phyloP scores from a whole-genome alignment of 129 eudicot genomes.

The Centella asiatica region DNA sequence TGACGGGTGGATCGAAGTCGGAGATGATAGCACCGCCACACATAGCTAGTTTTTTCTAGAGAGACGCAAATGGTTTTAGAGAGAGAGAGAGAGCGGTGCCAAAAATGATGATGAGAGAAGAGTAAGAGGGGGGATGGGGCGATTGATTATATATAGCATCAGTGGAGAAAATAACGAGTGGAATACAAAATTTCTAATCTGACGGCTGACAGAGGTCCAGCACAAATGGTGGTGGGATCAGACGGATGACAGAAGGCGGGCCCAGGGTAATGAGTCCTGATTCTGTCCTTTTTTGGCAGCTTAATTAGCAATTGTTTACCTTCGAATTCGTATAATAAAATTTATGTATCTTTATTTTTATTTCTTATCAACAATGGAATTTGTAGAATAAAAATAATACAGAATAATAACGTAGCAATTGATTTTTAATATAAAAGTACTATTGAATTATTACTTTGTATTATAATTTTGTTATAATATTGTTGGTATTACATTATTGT shows the following conservation, averaged over 20 bases:
- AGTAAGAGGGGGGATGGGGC: not conserved
- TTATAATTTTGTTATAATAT: too few species aligned
- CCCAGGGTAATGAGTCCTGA: not conserved
- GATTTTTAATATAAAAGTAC: too few species aligned
- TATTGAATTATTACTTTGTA: too few species aligned
- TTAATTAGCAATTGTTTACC: too few species aligned
- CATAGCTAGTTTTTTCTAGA: constrained; percentile 24
- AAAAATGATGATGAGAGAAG: not conserved
- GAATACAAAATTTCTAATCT: not conserved
- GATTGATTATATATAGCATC: not conserved
- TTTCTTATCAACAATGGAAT: too few species aligned
- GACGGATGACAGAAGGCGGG: not conserved
- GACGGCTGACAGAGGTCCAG: not conserved
- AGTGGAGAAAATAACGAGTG: not conserved
- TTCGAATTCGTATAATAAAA: too few species aligned
- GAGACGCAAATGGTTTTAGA: not conserved
- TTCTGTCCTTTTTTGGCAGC: not conserved
- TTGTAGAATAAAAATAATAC: too few species aligned
- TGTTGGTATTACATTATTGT: too few species aligned
- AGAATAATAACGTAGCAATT: too few species aligned
- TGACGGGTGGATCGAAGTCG: constrained; percentile 34
- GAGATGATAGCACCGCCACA: constrained; percentile 74
- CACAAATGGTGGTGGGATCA: not conserved
- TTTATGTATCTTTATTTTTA: too few species aligned
- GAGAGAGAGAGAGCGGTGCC: not conserved